Percentiles rank a stretch among this genome's conserved stretches.
Evolutionary conservation across 371 early-diverging fungal species (phyloP).

Genomic region (Mortierella sp.): DNA sequence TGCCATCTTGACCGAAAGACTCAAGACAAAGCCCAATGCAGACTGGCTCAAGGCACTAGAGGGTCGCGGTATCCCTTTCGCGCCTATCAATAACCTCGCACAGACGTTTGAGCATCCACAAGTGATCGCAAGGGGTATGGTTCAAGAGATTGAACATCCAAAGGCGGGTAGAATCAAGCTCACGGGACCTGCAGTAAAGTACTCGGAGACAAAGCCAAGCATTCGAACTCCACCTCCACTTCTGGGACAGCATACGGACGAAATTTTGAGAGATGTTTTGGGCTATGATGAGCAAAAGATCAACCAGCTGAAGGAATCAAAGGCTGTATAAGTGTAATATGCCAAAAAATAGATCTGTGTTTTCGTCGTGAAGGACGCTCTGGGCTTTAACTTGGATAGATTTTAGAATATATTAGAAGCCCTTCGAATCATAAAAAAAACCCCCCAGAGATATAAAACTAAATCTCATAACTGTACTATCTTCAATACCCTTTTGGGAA

Average conservation of each 20-base stretch:
- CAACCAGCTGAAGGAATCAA: conserved; percentile 12
- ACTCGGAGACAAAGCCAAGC: conserved; percentile 71
- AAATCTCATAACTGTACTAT: no score
- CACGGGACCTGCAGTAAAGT: conserved; percentile 87
- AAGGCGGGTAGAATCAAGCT: conserved; percentile 83
- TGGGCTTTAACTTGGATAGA: no score
- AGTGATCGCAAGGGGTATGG: conserved; percentile 79
- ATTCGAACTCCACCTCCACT: conserved; percentile 87
- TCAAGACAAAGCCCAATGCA: conserved; percentile 63
- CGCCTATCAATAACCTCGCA: conserved; percentile 87
- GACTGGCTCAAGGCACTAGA: conserved; percentile 77
- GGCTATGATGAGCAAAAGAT: conserved; percentile 62
- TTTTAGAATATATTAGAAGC: no score
- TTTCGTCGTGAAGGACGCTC: no score
- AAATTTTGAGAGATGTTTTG: conserved; percentile 73
- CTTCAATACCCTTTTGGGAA: no score
- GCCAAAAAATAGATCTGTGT: not conserved
- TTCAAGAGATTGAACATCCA: conserved; percentile 86
- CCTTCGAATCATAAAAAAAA: no score
- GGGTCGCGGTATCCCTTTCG: conserved; percentile 82
- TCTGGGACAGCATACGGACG: conserved; percentile 89
- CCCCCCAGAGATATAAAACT: no score
- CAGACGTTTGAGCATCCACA: conserved; percentile 94
- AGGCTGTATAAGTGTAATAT: conserved; percentile 9
- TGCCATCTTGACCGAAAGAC: conserved; percentile 61